phyloP scores from a whole-genome alignment of 2,329 filamentous ascomycete species.

The Epichloe bromicola region DNA sequence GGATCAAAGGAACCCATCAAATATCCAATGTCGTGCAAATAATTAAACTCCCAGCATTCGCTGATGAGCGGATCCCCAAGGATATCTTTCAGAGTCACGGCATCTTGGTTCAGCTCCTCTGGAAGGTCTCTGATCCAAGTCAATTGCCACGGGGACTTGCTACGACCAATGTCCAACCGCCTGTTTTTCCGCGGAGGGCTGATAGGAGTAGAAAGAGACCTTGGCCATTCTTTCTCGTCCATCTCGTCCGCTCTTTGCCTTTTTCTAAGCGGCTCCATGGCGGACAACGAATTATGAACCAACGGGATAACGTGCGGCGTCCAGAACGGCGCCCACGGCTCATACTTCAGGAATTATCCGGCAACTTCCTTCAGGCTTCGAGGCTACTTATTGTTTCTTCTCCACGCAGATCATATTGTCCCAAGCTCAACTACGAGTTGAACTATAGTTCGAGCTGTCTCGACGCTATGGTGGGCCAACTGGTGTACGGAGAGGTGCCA shows the following conservation, averaged over 20 bases:
- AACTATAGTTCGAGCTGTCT: no score
- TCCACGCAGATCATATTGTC: no score
- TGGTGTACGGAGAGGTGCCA: background rate
- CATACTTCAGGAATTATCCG: background rate
- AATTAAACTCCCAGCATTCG: conserved; percentile 62
- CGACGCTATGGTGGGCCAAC: no score
- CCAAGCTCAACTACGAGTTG: no score
- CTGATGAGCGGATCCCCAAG: conserved; percentile 62
- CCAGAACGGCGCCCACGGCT: background rate
- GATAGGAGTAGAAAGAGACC: conserved; percentile 25
- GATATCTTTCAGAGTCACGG: conserved; percentile 52
- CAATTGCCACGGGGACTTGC: conserved; percentile 57
- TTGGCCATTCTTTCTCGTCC: background rate
- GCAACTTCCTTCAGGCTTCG: no score
- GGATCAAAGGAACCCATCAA: conserved; percentile 40
- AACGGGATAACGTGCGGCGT: background rate
- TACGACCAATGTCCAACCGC: conserved; percentile 8
- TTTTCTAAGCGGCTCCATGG: conserved; percentile 21
- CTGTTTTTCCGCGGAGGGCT: conserved; percentile 32
- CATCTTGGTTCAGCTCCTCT: conserved; percentile 46
- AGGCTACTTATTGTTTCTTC: no score
- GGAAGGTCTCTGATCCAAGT: conserved; percentile 56
- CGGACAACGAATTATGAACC: background rate
- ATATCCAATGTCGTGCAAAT: conserved; percentile 46
- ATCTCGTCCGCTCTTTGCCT: conserved; percentile 13